These are phyloP conservation scores for Maudiozyma saulgeensis DNA, from an alignment of 805 yeast species.

Conservation along the genomic window DNA sequence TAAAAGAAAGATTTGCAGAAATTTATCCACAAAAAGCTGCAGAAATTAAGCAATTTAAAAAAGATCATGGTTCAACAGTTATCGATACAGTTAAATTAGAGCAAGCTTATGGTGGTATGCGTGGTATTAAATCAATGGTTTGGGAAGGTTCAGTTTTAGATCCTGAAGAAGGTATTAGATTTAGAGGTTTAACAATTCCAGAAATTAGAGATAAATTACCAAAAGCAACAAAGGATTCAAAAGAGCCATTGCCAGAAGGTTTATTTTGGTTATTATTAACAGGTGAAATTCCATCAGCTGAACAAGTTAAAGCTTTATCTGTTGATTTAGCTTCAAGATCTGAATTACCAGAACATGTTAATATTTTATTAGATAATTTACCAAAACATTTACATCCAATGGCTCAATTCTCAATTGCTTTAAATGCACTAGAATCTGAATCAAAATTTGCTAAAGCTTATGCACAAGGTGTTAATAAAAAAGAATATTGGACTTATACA, in stretches of 20 bases:
- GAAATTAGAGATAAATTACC: slow-evolving; percentile 68
- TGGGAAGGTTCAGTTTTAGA: slow-evolving; percentile 87
- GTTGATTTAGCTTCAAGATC: slow-evolving; percentile 74
- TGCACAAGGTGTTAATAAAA: slow-evolving; percentile 73
- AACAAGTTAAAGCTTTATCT: slow-evolving; percentile 61
- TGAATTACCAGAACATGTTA: slow-evolving; percentile 68
- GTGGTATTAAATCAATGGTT: slow-evolving; percentile 76
- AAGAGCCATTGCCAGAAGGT: slow-evolving; percentile 70
- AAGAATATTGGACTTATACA: slow-evolving; percentile 76
- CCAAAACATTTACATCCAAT: slow-evolving; percentile 77
- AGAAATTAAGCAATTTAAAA: slow-evolving; percentile 72
- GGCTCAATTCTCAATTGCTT: slow-evolving; percentile 83
- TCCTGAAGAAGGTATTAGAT: slow-evolving; percentile 78
- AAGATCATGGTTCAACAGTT: slow-evolving; percentile 70
- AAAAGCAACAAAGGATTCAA: slow-evolving; percentile 56
- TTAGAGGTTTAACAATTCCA: slow-evolving; percentile 78
- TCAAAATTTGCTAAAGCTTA: slow-evolving; percentile 79
- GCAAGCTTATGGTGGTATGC: slow-evolving; percentile 87
- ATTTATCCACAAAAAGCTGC: slow-evolving; percentile 80
- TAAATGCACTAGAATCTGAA: slow-evolving; percentile 73
- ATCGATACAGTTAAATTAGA: slow-evolving; percentile 68
- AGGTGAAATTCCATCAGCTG: slow-evolving; percentile 70
- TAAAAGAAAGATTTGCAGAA: slow-evolving; percentile 91
- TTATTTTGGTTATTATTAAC: slow-evolving; percentile 74
- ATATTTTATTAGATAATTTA: slow-evolving; percentile 58